Percentiles rank a stretch among this genome's conserved stretches.
Conservation (phyloP, 2,329 filamentous ascomycete genomes). For the Aspergillus alliaceus region DNA sequence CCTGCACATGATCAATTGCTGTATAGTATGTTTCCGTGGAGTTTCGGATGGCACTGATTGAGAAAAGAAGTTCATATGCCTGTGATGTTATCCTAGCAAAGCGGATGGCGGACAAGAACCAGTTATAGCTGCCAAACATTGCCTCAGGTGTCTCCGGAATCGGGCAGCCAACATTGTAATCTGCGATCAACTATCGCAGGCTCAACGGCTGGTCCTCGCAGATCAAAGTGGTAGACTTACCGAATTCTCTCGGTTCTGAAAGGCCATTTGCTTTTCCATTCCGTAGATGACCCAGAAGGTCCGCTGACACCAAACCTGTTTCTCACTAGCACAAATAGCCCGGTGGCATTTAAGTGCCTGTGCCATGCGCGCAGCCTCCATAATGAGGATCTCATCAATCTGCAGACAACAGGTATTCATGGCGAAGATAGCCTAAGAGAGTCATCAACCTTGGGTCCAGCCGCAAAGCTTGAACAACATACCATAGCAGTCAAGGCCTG, state of each 20-base stretch:
- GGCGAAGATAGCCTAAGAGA: background rate
- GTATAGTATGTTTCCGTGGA: background rate
- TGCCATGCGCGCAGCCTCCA: background rate
- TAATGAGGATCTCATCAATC: background rate
- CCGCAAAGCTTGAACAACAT: background rate
- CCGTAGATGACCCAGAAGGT: slow-evolving; percentile 44
- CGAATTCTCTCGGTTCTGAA: slow-evolving; percentile 31
- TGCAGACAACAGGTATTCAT: slow-evolving; percentile 1
- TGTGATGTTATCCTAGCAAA: slow-evolving; percentile 33
- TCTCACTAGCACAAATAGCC: background rate
- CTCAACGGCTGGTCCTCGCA: background rate
- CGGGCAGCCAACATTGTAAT: slow-evolving; percentile 38
- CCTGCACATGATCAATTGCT: background rate
- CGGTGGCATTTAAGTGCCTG: background rate
- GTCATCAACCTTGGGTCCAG: background rate
- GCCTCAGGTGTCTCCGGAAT: slow-evolving; percentile 37
- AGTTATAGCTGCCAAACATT: slow-evolving; percentile 34
- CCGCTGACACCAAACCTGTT: slow-evolving; percentile 11
- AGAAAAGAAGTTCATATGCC: slow-evolving; percentile 36
- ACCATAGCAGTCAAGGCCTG: background rate
- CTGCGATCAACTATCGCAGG: slow-evolving; percentile 20
- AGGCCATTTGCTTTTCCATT: slow-evolving; percentile 38
- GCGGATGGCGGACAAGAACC: slow-evolving; percentile 32
- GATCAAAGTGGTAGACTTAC: slow-evolving; percentile 20
- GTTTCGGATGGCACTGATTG: slow-evolving; percentile 29